Evolutionary conservation across 2,329 filamentous ascomycete genomes (phyloP).

Genomic region (Aspergillus caelatus): DNA sequence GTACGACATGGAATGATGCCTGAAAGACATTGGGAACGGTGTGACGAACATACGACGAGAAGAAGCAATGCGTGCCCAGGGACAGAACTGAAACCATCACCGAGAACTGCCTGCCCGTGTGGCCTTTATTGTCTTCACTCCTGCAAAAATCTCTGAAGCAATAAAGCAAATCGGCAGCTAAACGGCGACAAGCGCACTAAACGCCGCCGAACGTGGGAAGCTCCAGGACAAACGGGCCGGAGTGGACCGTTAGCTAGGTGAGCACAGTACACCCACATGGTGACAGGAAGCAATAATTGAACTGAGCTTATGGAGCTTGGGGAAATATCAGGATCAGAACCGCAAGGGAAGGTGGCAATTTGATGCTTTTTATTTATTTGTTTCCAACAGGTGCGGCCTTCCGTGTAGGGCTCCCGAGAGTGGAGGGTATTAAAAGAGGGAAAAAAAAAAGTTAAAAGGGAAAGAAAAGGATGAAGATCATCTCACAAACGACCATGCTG

Average conservation of each 20-base stretch:
- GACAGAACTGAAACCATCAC: conserved; percentile 5
- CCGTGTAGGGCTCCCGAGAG: background rate
- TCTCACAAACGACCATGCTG: conserved; percentile 13
- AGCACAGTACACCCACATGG: conserved; percentile 13
- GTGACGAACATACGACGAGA: conserved; percentile 20
- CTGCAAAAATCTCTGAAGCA: conserved; percentile 13
- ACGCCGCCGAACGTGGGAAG: conserved; percentile 28
- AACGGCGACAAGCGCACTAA: conserved; percentile 38
- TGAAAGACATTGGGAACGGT: conserved; percentile 19
- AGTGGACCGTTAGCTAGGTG: conserved; percentile 13
- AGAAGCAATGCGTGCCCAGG: conserved; percentile 8
- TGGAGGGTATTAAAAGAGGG: background rate
- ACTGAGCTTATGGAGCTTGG: conserved; percentile 4
- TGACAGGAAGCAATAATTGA: background rate
- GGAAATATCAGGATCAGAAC: background rate
- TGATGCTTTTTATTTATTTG: background rate
- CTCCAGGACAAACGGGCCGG: conserved; percentile 9
- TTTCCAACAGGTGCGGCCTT: background rate
- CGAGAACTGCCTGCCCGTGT: conserved; percentile 17
- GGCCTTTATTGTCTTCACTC: conserved; percentile 11
- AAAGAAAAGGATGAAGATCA: conserved; percentile 8
- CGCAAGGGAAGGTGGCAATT: background rate
- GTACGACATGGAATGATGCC: conserved; percentile 11
- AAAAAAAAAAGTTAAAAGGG: conserved; percentile 1
- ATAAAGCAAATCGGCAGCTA: conserved; percentile 16